Percentiles rank a stretch among this genome's conserved stretches.
These are phyloP conservation scores for Candida vaughaniae DNA, from an alignment of 805 yeast species.

Conservation along the genomic window DNA sequence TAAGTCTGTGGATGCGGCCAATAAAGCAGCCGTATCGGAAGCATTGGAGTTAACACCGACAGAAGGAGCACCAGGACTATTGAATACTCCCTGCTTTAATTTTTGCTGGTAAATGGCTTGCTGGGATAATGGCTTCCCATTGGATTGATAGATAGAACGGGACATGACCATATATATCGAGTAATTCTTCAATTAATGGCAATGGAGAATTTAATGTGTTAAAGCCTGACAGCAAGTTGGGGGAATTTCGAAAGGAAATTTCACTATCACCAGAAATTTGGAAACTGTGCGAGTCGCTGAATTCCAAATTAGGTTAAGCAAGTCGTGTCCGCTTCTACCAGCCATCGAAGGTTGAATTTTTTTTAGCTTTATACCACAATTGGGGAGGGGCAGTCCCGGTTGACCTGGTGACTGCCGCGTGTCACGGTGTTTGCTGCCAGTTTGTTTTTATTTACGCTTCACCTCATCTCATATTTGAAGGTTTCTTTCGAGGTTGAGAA, in stretches of 20 bases:
- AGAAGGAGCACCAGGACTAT: slow-evolving; percentile 46
- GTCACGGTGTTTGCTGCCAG: too few species aligned
- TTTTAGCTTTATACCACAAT: too few species aligned
- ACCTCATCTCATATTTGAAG: too few species aligned
- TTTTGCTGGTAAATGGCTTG: slow-evolving; percentile 77
- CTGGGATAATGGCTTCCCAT: slow-evolving; percentile 69
- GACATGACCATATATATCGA: slow-evolving; percentile 24
- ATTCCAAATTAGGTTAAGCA: neutral
- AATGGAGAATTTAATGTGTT: neutral
- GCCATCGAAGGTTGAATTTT: too few species aligned
- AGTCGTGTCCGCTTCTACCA: neutral
- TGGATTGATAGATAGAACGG: slow-evolving; percentile 56
- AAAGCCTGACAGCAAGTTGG: neutral
- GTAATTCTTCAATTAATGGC: neutral
- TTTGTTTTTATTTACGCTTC: too few species aligned
- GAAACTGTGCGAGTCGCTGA: neutral
- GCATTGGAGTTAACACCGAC: slow-evolving; percentile 70
- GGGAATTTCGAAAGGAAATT: neutral
- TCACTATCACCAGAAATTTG: neutral
- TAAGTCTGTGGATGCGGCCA: slow-evolving; percentile 67
- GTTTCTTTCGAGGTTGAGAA: too few species aligned
- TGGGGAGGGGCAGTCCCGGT: too few species aligned
- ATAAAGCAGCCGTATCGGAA: slow-evolving; percentile 72
- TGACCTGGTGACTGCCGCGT: too few species aligned
- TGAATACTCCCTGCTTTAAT: slow-evolving; percentile 63